These are phyloP conservation scores for Cytospora chrysosperma DNA, from an alignment of 2,329 filamentous ascomycete species.

Conservation along the genomic window DNA sequence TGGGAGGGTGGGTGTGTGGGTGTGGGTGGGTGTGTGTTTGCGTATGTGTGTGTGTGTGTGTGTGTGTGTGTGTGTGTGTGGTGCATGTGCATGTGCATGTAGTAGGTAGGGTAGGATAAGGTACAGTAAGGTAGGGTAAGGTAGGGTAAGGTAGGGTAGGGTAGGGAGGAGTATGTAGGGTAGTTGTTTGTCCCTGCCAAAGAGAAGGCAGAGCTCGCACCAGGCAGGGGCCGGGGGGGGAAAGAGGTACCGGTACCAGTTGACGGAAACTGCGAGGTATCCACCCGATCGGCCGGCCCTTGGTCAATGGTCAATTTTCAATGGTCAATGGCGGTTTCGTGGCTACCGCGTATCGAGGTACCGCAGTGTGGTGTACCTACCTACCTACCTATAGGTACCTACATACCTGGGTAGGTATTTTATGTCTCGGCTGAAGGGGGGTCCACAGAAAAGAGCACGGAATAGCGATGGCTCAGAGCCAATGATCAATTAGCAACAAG, in stretches of 20 bases:
- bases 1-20: not conserved
- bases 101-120: too few species aligned
- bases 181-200: not conserved
- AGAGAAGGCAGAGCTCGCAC: not conserved
- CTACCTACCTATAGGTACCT: too few species aligned
- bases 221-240: conserved; percentile 1
- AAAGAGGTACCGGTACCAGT: conserved; percentile 24
- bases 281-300: conserved; percentile 22
- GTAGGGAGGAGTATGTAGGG: not conserved
- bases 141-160: not conserved
- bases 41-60: too few species aligned
- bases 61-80: too few species aligned
- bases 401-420: too few species aligned
- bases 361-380: conserved; percentile 1
- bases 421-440: conserved; percentile 18
- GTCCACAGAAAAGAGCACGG: conserved; percentile 18
- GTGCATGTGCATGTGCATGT: too few species aligned
- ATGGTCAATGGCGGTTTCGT: not conserved
- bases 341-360: conserved; percentile 12
- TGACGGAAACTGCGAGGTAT: conserved; percentile 2
- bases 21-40: too few species aligned
- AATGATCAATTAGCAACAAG: not conserved
- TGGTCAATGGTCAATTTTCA: conserved; percentile 9
- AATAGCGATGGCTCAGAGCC: conserved; percentile 3
- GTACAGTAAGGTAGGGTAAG: too few species aligned